Evolutionary conservation across 306 rosid species (phyloP), one percentile per base, ranked within the genome.

Genomic region (Vachellia collinsii): DNA sequence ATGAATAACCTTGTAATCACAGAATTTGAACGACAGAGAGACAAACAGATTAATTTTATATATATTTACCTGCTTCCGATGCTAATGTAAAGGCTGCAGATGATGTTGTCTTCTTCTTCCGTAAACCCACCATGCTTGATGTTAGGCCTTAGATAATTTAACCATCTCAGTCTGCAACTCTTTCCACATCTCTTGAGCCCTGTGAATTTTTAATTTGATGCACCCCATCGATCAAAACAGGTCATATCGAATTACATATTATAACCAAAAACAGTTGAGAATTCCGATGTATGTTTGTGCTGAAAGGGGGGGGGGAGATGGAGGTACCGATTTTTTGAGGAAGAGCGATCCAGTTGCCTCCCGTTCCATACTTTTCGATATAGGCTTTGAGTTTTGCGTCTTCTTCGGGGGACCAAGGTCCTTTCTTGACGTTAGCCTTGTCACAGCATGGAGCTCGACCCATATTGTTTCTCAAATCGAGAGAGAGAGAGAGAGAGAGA

Each of bases 121-220:
- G 98, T 92, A 89, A 96, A 96, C 76, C 98, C 99, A 50, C 99
- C 99, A 86, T 96, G 99, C 86, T 93, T 96, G 87, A 96, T 92
- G 72, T 96, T 96, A 46, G 99, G 99, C 66, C 99, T 93, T 83
- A 96, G 83, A 74, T 96, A 96, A 83, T 96, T 96, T 34, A 96
- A 77, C 99, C 99, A 96, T 82, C 99, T 88, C 29, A 96, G 85
- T 67, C 99, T 85, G 73, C 99, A 96, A 85, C 99, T 96, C 81
- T 96, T 96, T 79, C 99, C 99, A 82, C 99, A 96, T 89, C 99
- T 93, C 92, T 92, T 93, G 51, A 96, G 93, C 83, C 99, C 99
- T 96, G 79, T 10, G 46, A 72, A 63, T 46, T 77, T 65, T 39
- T 9, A 17, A 38, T 77, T 62, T 6, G 4, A 46, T n/a, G 14